Conservation (phyloP, 352 stramenopile genomes). For the Globisporangium echinulatum region DNA sequence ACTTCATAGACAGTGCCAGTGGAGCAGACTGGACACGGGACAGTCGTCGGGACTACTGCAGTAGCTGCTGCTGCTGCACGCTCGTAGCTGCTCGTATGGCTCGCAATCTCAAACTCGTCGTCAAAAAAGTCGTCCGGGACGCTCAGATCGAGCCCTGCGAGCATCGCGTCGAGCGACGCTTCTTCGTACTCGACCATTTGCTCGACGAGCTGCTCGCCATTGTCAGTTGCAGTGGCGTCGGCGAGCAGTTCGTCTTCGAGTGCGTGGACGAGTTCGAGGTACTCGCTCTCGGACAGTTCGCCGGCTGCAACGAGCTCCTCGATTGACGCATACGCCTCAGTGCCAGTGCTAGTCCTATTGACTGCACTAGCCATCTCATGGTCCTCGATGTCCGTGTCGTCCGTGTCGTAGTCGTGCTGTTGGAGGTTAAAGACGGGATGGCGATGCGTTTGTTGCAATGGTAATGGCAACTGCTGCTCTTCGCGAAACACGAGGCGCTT, state of each 20-base stretch:
- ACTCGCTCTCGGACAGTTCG: slow-evolving; percentile 59
- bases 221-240: too few relatives aligned
- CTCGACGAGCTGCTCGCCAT: slow-evolving; percentile 31
- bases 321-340: slow-evolving; percentile 27
- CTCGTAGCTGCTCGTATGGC: too few relatives aligned
- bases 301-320: slow-evolving; percentile 59
- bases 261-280: slow-evolving; percentile 66
- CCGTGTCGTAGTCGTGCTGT: neutral
- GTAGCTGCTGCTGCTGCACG: slow-evolving; percentile 1
- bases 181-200: slow-evolving; percentile 69
- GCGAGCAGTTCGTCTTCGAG: slow-evolving; percentile 55
- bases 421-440: neutral
- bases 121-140: slow-evolving; percentile 13
- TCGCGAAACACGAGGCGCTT: slow-evolving; percentile 48
- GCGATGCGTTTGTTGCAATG: too few relatives aligned
- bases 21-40: slow-evolving; percentile 56
- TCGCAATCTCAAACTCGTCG: slow-evolving; percentile 3
- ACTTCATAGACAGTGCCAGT: slow-evolving; percentile 23
- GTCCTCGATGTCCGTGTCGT: slow-evolving; percentile 1
- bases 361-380: neutral
- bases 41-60: too few relatives aligned
- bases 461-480: too few relatives aligned
- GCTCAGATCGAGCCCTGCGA: slow-evolving; percentile 52
- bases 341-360: neutral
- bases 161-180: slow-evolving; percentile 61